Conservation (phyloP, 805 yeast species). For the Cyberlindnera mycetangii region DNA sequence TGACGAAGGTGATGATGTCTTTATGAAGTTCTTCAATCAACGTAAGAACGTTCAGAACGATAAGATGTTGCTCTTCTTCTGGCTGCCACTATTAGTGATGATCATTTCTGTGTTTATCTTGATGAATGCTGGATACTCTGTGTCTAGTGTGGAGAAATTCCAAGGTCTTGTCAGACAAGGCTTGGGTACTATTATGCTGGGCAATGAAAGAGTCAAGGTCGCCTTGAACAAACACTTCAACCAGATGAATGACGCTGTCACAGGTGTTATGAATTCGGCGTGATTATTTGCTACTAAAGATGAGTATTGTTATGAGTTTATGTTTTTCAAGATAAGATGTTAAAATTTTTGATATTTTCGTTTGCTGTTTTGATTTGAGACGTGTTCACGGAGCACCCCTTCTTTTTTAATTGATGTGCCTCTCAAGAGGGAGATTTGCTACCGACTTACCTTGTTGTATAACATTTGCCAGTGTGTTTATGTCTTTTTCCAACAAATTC, state of each 20-base stretch:
- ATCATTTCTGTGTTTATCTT: conserved; percentile 46
- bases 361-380: neutral
- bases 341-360: neutral
- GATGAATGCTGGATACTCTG: conserved; percentile 34
- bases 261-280: conserved; percentile 28
- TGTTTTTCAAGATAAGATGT: no score
- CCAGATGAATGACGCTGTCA: conserved; percentile 41
- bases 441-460: neutral
- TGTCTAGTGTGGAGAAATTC: conserved; percentile 32
- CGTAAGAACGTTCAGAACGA: conserved; percentile 59
- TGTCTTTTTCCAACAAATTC: neutral
- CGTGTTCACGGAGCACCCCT: neutral
- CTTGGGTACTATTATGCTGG: conserved; percentile 48
- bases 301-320: neutral
- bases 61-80: conserved; percentile 81
- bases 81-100: conserved; percentile 76
- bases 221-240: conserved; percentile 37
- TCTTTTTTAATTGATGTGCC: neutral
- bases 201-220: conserved; percentile 47
- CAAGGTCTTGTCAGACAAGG: conserved; percentile 41
- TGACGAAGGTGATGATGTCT: conserved; percentile 31
- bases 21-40: conserved; percentile 39
- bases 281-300: conserved; percentile 3
- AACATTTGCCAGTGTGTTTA: neutral
- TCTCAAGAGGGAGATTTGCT: neutral